phyloP scores from a whole-genome alignment of 2,329 filamentous ascomycete species.

The Botrytis byssoidea region DNA sequence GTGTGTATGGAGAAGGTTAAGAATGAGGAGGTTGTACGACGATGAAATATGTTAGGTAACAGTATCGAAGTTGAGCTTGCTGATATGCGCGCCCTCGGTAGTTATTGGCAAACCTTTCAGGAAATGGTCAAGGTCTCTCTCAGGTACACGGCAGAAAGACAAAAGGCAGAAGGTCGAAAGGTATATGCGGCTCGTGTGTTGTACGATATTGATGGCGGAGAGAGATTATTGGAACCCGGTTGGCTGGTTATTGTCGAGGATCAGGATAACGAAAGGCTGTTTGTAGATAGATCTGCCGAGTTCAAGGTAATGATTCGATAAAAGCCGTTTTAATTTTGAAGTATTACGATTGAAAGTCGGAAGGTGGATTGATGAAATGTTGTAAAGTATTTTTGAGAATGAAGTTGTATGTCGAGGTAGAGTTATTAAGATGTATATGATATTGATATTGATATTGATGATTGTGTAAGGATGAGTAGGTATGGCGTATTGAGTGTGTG shows the following conservation, averaged over 20 bases:
- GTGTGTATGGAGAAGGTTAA: conserved; percentile 13
- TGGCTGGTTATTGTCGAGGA: conserved; percentile 19
- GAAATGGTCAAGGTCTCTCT: not conserved
- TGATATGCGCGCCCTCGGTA: conserved; percentile 12
- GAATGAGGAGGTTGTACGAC: conserved; percentile 17
- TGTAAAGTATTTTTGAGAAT: not conserved
- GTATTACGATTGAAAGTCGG: not conserved
- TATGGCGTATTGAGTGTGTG: conserved; percentile 3
- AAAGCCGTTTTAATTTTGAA: not conserved
- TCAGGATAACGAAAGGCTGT: conserved; percentile 14
- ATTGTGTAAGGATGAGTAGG: conserved; percentile 2
- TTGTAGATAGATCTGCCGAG: conserved; percentile 16
- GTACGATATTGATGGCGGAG: conserved; percentile 15
- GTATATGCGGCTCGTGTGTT: conserved; percentile 13
- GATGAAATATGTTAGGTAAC: conserved; percentile 14
- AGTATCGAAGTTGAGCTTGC: conserved; percentile 10
- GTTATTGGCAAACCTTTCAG: conserved; percentile 6
- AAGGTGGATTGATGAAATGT: not conserved
- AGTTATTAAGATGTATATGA: not conserved
- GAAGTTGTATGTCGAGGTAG: not conserved
- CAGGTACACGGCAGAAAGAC: conserved; percentile 2
- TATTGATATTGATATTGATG: not conserved
- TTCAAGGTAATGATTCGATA: conserved; percentile 13
- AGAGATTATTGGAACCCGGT: conserved; percentile 8
- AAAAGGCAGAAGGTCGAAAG: not conserved